Percentiles rank a stretch among this genome's conserved stretches.
phyloP scores from a whole-genome alignment of 2,329 filamentous ascomycete species.

The Ophiosphaerella herpotricha region DNA sequence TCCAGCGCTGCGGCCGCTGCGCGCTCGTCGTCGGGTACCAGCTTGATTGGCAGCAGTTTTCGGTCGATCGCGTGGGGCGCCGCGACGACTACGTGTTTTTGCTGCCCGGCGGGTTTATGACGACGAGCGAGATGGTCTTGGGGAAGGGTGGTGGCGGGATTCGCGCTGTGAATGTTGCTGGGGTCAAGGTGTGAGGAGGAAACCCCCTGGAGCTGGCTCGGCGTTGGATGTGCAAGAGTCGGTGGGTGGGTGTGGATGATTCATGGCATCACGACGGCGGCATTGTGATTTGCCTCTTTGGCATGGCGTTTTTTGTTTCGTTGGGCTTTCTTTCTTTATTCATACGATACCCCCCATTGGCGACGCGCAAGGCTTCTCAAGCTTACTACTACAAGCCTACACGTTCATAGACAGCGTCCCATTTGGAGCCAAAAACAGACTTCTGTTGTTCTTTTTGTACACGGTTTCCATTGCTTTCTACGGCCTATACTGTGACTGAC shows the following conservation, averaged over 20 bases:
- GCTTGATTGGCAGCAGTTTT: slow-evolving; percentile 59
- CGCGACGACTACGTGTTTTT: slow-evolving; percentile 62
- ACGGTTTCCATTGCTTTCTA: slow-evolving; percentile 2
- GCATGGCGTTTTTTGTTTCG: background rate
- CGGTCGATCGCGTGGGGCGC: slow-evolving; percentile 34
- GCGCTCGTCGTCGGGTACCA: slow-evolving; percentile 66
- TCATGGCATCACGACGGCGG: too few species aligned
- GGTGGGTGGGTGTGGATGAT: too few species aligned
- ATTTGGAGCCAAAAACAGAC: slow-evolving; percentile 38
- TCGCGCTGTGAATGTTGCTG: slow-evolving; percentile 19
- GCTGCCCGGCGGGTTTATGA: slow-evolving; percentile 63
- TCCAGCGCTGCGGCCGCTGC: slow-evolving; percentile 65
- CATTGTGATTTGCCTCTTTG: background rate
- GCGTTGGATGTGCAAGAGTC: too few species aligned
- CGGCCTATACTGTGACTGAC: slow-evolving; percentile 12
- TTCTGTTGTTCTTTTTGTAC: slow-evolving; percentile 7
- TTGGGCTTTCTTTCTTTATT: slow-evolving; percentile 2
- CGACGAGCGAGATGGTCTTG: slow-evolving; percentile 60
- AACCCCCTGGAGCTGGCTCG: too few species aligned
- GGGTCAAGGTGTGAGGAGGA: slow-evolving; percentile 29
- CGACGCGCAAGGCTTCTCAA: slow-evolving; percentile 41
- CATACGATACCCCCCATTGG: slow-evolving; percentile 36
- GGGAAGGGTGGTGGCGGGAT: slow-evolving; percentile 31
- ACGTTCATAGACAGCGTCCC: slow-evolving; percentile 30
- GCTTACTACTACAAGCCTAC: slow-evolving; percentile 28